Conservation (phyloP, 2,329 filamentous ascomycete species). For the Waltergamsia citrina region DNA sequence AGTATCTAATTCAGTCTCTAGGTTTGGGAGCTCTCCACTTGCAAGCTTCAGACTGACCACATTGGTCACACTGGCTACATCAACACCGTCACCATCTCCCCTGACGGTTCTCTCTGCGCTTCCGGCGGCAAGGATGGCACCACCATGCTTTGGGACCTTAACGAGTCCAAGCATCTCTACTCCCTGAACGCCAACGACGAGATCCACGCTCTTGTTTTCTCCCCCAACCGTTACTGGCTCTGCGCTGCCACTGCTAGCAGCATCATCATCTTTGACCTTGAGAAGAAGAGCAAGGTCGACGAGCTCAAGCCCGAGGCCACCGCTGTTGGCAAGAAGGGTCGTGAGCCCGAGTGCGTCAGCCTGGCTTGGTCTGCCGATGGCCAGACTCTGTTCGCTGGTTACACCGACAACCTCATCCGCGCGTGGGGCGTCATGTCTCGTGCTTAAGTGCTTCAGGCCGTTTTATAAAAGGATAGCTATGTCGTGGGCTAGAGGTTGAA, state of each 20-base stretch:
- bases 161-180: slow-evolving; percentile 99
- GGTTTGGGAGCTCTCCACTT: slow-evolving; percentile 99
- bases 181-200: slow-evolving; percentile 98
- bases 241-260: slow-evolving; percentile 93
- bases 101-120: slow-evolving; percentile 96
- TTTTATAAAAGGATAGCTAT: slow-evolving; percentile 7
- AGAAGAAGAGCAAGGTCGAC: slow-evolving; percentile 99
- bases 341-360: slow-evolving; percentile 95
- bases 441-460: slow-evolving; percentile 45
- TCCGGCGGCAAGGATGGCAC: slow-evolving; percentile 99
- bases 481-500: too few relatives aligned
- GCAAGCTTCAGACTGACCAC: slow-evolving; percentile 99
- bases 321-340: slow-evolving; percentile 96
- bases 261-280: slow-evolving; percentile 99
- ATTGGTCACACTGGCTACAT: slow-evolving; percentile 99
- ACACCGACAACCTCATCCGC: slow-evolving; percentile 99
- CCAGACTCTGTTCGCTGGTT: slow-evolving; percentile 98
- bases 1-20: slow-evolving; percentile 24
- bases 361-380: slow-evolving; percentile 97
- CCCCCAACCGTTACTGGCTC: slow-evolving; percentile 99
- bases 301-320: slow-evolving; percentile 98
- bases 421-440: slow-evolving; percentile 97
- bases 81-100: slow-evolving; percentile 99
- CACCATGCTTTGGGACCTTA: slow-evolving; percentile 99
- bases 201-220: slow-evolving; percentile 99